A percentile compares a stretch with the other conserved stretches of the same genome.
Evolutionary conservation across 768 basidiomycete genomes (phyloP).

Genomic region (Kwoniella europaea): DNA sequence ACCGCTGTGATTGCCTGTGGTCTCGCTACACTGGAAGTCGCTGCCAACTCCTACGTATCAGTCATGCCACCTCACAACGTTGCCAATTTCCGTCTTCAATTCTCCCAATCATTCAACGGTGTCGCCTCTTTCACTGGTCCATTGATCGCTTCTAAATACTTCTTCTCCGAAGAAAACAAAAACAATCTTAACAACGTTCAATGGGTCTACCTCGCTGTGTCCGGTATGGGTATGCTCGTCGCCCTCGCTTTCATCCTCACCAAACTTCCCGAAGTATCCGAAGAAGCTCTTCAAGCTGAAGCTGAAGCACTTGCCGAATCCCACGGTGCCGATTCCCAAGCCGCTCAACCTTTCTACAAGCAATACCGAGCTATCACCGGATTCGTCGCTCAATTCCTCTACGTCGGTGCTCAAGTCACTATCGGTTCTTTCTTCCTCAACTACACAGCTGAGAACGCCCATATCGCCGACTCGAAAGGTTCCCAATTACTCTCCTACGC

Average conservation of each 20-base stretch:
- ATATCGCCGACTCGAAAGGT: constrained; percentile 64
- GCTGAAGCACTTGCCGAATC: constrained; percentile 55
- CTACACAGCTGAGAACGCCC: constrained; percentile 68
- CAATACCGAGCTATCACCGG: constrained; percentile 75
- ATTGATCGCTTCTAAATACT: constrained; percentile 75
- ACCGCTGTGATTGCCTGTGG: constrained; percentile 64
- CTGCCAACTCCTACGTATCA: constrained; percentile 79
- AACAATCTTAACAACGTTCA: constrained; percentile 68
- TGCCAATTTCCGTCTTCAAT: constrained; percentile 75
- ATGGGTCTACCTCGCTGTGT: constrained; percentile 60
- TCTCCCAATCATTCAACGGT: constrained; percentile 80
- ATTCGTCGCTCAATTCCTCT: constrained; percentile 74
- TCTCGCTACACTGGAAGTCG: constrained; percentile 63
- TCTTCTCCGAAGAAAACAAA: constrained; percentile 71
- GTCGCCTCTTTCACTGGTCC: constrained; percentile 73
- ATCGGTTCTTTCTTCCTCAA: constrained; percentile 67
- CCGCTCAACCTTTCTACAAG: constrained; percentile 66
- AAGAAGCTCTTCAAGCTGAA: constrained; percentile 65
- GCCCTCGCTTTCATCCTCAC: constrained; percentile 74
- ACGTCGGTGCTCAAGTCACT: constrained; percentile 49
- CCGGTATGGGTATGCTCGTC: constrained; percentile 66
- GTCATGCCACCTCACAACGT: constrained; percentile 64
- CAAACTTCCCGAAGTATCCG: constrained; percentile 71
- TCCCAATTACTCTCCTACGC: constrained; percentile 74
- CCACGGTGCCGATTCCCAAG: constrained; percentile 56